phyloP scores from a whole-genome alignment of 139 green algal species.

The Chlamydomonas asymmetrica region DNA sequence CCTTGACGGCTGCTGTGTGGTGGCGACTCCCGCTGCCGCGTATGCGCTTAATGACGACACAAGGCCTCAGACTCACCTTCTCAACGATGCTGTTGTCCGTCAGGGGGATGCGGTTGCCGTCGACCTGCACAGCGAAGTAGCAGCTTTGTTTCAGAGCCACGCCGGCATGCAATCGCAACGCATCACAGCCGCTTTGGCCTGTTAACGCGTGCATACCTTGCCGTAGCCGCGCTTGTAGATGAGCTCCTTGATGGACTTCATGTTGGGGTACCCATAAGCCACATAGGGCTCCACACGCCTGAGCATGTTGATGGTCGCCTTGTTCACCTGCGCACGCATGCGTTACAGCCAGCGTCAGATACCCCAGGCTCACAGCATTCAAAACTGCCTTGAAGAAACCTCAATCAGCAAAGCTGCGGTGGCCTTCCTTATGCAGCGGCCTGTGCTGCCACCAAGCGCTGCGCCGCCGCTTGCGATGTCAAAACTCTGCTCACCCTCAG shows the following conservation, averaged over 20 bases:
- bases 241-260: slow-evolving; percentile 97
- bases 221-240: slow-evolving; percentile 99
- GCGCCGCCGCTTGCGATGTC: background rate
- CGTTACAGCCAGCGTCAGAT: background rate
- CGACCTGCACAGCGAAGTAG: slow-evolving; percentile 65
- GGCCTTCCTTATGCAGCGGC: background rate
- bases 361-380: background rate
- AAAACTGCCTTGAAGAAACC: background rate
- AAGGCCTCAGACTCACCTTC: slow-evolving; percentile 55
- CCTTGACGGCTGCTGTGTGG: no score
- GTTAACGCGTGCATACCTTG: no score
- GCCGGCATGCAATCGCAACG: no score
- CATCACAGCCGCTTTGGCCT: no score
- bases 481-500: slow-evolving; percentile 73
- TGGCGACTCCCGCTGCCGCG: background rate
- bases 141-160: no score
- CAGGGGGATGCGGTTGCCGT: slow-evolving; percentile 86
- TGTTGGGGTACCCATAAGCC: slow-evolving; percentile 95
- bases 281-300: slow-evolving; percentile 97
- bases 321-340: slow-evolving; percentile 85
- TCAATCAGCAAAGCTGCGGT: no score
- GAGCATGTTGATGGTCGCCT: slow-evolving; percentile 96
- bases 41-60: background rate
- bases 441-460: background rate
- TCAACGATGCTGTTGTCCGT: slow-evolving; percentile 98